Evolutionary conservation across 75 land plant genomes (phyloP), one percentile per base, ranked within the genome.

Genomic region (Selaginella moellendorffii): DNA sequence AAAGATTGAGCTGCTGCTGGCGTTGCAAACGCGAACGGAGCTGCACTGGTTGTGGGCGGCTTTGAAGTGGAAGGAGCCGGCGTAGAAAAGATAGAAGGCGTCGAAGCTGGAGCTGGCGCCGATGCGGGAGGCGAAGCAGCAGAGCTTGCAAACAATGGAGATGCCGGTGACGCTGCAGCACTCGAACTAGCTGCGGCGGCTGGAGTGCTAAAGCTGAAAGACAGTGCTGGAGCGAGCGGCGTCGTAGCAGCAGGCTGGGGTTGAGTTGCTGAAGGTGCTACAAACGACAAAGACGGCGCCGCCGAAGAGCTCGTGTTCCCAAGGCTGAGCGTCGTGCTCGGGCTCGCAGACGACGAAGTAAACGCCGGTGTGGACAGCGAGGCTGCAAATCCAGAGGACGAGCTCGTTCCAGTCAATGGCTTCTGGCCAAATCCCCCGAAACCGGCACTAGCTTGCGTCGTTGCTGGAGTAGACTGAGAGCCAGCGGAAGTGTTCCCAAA

Each of bases 311-410:
- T 12, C 24, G 28, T 24, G n/a, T 30, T 31, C 19, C 27, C 27
- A 56, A 67, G 30, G 24, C 71, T 63, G 26, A 69, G 26, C 19
- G 71, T 26, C 21, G 64, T 62, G 19, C 63, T 46, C 17, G 71
- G n/a, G 62, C 69, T 67, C 9, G 69, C 28, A 28, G 36, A 23
- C 10, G 52, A 0, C 10, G 66, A n/a, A 18, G 71, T 65, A 53
- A 66, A 54, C 14, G 60, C 29, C 0, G 72, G 29, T 52, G 26
- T 46, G n/a, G 66, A 26, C n/a, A 64, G 17, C 46, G 14, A 36
- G 14, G 46, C 5, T 14, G 14, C 46, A 36, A 5, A 5, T 36
- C 46, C 5, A 36, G 5, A 36, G 14, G 14, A 36, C 14, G 46
- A 36, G 5, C 14, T 5, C 14, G 46, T 36, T 36, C n/a, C n/a